Evolutionary conservation across 2,329 filamentous ascomycete species (phyloP), one percentile per base, ranked within the genome.

Genomic region (Immersiporthe knoxdaviesiana): DNA sequence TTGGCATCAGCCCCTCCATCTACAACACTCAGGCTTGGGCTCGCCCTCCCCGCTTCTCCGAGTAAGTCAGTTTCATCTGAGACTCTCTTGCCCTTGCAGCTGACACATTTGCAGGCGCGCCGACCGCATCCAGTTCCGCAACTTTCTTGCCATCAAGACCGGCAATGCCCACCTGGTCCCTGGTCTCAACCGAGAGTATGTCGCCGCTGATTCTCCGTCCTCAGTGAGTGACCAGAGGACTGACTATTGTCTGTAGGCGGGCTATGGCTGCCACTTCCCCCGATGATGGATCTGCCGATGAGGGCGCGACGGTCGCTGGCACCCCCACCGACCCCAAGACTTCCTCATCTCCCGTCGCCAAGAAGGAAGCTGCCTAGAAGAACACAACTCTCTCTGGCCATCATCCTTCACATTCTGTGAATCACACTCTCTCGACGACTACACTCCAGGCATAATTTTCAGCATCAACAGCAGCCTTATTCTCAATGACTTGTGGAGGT

Each of bases 291-390:
- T 79, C 81, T 54, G 83, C 79, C 69, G 84, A 86, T 72, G 85
- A 88, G 74, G 84, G 82, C 70, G 81, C 83, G 68, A 87, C 86
- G n/a, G 82, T 88, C 70, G 82, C 85, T 62, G 84, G 87, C 71
- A 81, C 82, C 67, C 81, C 81, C 65, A 78, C 81, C 67, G 76
- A 78, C 80, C 66, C 81, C 80, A 72, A 84, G 82, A 75, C 80
- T 82, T 72, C 83, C 72, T 83, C 82, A 35, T 87, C 86, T 58
- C 85, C 86, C 35, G 85, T 84, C 74, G 78, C 79, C 74, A 82
- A 83, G 70, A 76, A 79, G 74, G 80, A 81, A 74, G 79, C 80
- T 74, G 74, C 77, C 64, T 81, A 77, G 73, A 70, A 70, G 69
- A 65, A 37, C 63, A 72, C 70, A 69, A 73, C 71, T 74, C 72